Evolutionary conservation across 2,329 filamentous ascomycete species (phyloP).

Genomic region (Claviceps citrina): DNA sequence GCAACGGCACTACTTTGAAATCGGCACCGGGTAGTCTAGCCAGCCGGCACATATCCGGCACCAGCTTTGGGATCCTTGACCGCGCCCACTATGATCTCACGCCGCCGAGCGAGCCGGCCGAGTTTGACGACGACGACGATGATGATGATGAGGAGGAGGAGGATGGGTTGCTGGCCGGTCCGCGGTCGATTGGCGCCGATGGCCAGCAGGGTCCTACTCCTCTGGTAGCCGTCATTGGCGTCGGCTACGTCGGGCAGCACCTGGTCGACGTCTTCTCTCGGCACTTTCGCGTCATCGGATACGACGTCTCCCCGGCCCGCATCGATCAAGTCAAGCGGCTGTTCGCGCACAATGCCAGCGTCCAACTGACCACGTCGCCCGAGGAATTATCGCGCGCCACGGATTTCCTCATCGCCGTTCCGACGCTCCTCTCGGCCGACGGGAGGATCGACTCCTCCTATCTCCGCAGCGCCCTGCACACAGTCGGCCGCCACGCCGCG

Average conservation of each 20-base stretch:
- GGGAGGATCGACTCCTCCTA: constrained; percentile 33
- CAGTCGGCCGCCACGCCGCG: constrained; percentile 25
- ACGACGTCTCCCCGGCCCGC: constrained; percentile 29
- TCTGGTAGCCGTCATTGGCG: constrained; percentile 33
- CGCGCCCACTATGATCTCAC: constrained; percentile 19
- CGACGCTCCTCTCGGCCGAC: constrained; percentile 32
- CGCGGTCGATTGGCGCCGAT: constrained; percentile 2
- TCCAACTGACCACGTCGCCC: constrained; percentile 24
- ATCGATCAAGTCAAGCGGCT: constrained; percentile 18
- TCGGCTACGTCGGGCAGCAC: constrained; percentile 37
- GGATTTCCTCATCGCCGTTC: constrained; percentile 39
- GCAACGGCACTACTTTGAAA: not conserved
- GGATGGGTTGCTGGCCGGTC: constrained; percentile 2
- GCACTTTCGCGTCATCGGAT: constrained; percentile 29
- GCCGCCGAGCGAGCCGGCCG: constrained; percentile 18
- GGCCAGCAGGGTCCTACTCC: constrained; percentile 17
- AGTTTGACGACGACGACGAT: constrained; percentile 9
- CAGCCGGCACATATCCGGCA: not conserved
- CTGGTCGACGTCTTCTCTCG: constrained; percentile 29
- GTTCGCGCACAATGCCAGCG: constrained; percentile 14
- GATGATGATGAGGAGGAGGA: not conserved
- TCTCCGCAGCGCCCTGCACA: constrained; percentile 27
- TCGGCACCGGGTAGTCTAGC: not conserved
- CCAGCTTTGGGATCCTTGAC: constrained; percentile 7
- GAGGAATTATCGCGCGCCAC: constrained; percentile 26